A percentile compares a stretch with the other conserved stretches of the same genome.
Conservation (phyloP, 1,284 basidiomycete species). For the Rhodotorula mucilaginosa region DNA sequence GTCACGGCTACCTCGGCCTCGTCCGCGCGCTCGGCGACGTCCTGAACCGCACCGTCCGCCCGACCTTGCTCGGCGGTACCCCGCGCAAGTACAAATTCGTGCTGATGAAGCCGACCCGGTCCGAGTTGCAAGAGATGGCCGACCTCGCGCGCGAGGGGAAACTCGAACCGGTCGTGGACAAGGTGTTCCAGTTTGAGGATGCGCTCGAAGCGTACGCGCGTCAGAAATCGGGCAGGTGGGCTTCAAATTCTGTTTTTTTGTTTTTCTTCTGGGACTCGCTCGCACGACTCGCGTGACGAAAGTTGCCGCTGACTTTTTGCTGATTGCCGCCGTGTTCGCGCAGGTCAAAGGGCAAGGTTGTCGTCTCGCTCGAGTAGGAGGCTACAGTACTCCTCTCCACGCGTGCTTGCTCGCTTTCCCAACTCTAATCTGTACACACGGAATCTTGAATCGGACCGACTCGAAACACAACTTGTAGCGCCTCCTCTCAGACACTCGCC, state of each 20-base stretch:
- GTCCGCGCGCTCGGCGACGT: background rate
- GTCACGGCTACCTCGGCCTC: background rate
- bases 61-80: conserved; percentile 25
- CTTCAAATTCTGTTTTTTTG: background rate
- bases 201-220: conserved; percentile 61
- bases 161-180: conserved; percentile 62
- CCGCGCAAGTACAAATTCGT: conserved; percentile 43
- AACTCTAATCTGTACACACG: background rate
- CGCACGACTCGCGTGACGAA: no score
- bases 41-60: conserved; percentile 9
- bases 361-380: conserved; percentile 40
- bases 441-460: no score
- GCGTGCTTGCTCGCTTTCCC: background rate
- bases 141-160: conserved; percentile 52
- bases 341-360: conserved; percentile 62
- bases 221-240: conserved; percentile 54
- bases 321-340: no score
- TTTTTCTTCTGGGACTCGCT: no score
- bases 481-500: no score
- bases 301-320: background rate
- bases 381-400: background rate
- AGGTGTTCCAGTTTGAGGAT: conserved; percentile 60
- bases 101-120: conserved; percentile 35
- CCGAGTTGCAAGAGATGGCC: conserved; percentile 39
- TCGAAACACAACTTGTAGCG: no score